These are phyloP conservation scores for Cardamine occulta DNA, from an alignment of 345 rosid species.

Conservation along the genomic window DNA sequence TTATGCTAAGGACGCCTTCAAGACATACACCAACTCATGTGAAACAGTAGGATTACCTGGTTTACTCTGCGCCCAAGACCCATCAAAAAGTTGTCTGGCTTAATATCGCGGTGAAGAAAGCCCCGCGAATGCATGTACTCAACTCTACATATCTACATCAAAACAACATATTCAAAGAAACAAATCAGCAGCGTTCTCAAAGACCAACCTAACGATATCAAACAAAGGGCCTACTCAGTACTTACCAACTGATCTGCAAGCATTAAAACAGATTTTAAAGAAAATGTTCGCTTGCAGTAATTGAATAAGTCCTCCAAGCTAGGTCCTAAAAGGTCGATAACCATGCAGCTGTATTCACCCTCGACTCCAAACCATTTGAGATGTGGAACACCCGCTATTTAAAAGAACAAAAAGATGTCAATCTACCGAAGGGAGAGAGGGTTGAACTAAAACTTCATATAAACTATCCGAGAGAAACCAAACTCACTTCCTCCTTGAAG, in stretches of 20 bases:
- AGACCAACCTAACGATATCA: slow-evolving; percentile 11
- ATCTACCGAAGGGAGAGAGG: not conserved
- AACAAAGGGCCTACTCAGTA: slow-evolving; percentile 11
- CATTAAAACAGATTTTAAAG: slow-evolving; percentile 88
- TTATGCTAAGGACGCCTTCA: not conserved
- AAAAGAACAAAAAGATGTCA: slow-evolving; percentile 11
- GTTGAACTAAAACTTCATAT: not conserved
- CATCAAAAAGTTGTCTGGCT: slow-evolving; percentile 98
- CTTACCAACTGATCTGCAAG: slow-evolving; percentile 92
- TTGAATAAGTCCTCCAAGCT: slow-evolving; percentile 92
- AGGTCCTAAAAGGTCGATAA: slow-evolving; percentile 93
- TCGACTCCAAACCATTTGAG: slow-evolving; percentile 94
- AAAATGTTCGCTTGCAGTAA: slow-evolving; percentile 75
- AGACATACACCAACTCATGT: slow-evolving; percentile 11
- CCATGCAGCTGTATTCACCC: slow-evolving; percentile 83
- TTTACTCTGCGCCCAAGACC: slow-evolving; percentile 93
- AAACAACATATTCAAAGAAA: slow-evolving; percentile 19
- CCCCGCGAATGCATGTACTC: slow-evolving; percentile 96
- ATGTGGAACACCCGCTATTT: slow-evolving; percentile 85
- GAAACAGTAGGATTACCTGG: slow-evolving; percentile 60
- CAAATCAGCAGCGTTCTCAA: slow-evolving; percentile 2
- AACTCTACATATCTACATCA: slow-evolving; percentile 74
- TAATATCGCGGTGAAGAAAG: slow-evolving; percentile 95
- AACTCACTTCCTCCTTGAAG: slow-evolving; percentile 95
- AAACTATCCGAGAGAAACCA: slow-evolving; percentile 17